These are phyloP conservation scores for Penicillium goetzii DNA, from an alignment of 495 filamentous ascomycete species.

Conservation along the genomic window DNA sequence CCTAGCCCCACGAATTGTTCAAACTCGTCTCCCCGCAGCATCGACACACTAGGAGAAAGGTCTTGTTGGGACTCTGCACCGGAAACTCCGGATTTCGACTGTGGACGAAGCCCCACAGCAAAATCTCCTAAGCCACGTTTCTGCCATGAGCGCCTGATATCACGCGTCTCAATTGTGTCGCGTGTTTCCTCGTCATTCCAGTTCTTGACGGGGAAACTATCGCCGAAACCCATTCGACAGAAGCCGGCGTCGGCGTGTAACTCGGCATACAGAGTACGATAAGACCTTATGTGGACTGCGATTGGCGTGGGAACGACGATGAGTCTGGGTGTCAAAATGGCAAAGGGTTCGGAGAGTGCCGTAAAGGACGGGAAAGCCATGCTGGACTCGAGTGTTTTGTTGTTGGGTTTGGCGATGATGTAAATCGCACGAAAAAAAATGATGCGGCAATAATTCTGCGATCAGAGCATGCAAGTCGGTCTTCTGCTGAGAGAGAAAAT, in stretches of 20 bases:
- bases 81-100: not conserved
- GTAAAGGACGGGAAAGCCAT: not conserved
- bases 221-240: conserved; percentile 32
- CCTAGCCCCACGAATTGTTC: not conserved
- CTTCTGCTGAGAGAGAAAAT: not conserved
- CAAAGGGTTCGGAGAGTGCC: conserved; percentile 16
- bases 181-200: conserved; percentile 32
- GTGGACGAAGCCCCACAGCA: conserved; percentile 23
- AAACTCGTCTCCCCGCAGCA: conserved; percentile 11
- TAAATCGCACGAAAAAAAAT: not conserved
- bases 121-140: conserved; percentile 28
- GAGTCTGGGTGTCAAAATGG: conserved; percentile 25
- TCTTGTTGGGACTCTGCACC: not conserved
- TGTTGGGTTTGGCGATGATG: not conserved
- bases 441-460: not conserved
- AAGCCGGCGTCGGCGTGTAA: conserved; percentile 28
- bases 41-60: not conserved
- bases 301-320: conserved; percentile 31
- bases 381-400: not conserved
- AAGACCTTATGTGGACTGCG: conserved; percentile 21
- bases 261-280: conserved; percentile 26
- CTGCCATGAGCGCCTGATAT: conserved; percentile 30
- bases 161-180: conserved; percentile 26
- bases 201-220: conserved; percentile 19
- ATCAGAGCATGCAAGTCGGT: not conserved